A percentile compares a stretch with the other conserved stretches of the same genome.
phyloP scores from a whole-genome alignment of 768 basidiomycete genomes.

The Collybiopsis confluens region DNA sequence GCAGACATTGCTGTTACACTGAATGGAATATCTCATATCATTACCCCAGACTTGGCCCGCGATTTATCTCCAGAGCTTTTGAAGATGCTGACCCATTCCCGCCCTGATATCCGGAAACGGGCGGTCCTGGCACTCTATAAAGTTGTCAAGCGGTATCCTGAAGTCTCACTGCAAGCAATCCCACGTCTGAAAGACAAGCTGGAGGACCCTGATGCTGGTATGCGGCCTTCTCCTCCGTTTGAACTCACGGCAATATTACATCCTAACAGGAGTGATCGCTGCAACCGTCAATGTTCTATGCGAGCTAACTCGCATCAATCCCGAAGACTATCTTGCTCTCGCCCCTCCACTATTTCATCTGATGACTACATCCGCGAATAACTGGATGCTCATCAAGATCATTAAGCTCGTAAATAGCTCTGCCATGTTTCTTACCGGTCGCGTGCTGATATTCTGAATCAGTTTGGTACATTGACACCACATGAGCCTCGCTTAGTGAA shows the following conservation, averaged over 20 bases:
- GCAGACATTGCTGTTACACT: conserved; percentile 72
- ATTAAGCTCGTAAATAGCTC: conserved; percentile 72
- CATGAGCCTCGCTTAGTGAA: conserved; percentile 90
- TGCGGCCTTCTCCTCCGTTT: conserved; percentile 10
- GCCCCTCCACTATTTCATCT: conserved; percentile 94
- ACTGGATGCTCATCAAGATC: conserved; percentile 99
- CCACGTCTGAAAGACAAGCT: conserved; percentile 73
- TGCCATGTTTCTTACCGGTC: conserved; percentile 1
- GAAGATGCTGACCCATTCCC: conserved; percentile 85
- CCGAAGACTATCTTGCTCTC: conserved; percentile 75
- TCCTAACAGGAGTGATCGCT: conserved; percentile 76
- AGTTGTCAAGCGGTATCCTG: conserved; percentile 78
- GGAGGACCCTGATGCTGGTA: conserved; percentile 74
- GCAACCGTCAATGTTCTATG: conserved; percentile 93
- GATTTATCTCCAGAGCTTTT: conserved; percentile 85
- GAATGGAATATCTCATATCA: conserved; percentile 79
- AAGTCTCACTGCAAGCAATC: conserved; percentile 62
- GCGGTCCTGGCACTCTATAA: conserved; percentile 84
- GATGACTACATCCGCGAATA: conserved; percentile 90
- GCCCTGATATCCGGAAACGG: conserved; percentile 83
- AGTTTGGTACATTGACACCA: conserved; percentile 94
- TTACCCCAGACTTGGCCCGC: conserved; percentile 84
- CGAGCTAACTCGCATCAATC: conserved; percentile 80
- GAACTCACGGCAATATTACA: background rate
- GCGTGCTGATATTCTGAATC: conserved; percentile 6